Percentiles rank a stretch among this genome's conserved stretches.
phyloP scores from a whole-genome alignment of 2,329 filamentous ascomycete genomes.

The Ophiostoma perfectum region DNA sequence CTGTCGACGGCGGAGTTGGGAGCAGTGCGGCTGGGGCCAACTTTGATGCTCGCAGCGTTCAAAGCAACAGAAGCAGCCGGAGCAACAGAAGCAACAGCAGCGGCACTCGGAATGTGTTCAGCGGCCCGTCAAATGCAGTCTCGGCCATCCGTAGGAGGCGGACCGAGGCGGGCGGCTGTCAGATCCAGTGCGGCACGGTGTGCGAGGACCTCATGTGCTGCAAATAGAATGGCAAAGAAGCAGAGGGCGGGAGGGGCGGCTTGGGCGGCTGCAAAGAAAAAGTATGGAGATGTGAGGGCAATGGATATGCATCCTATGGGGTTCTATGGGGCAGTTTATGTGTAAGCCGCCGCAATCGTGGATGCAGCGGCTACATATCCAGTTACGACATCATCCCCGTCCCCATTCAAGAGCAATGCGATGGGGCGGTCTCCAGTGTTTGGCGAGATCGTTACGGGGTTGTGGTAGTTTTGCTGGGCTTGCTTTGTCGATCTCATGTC shows the following conservation, averaged over 20 bases:
- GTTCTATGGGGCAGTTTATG: not conserved
- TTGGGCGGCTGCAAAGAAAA: not conserved
- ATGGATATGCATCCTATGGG: not conserved
- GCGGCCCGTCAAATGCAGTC: slow-evolving; percentile 19
- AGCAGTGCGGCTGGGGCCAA: not conserved
- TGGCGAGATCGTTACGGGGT: not conserved
- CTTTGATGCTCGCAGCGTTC: not conserved
- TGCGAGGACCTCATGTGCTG: slow-evolving; percentile 52
- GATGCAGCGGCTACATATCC: not conserved
- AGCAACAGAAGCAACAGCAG: slow-evolving; percentile 11
- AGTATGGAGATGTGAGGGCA: not conserved
- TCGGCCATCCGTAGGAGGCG: slow-evolving; percentile 28
- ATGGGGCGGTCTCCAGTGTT: slow-evolving; percentile 4
- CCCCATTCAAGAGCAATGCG: not conserved
- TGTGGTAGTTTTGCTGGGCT: not conserved
- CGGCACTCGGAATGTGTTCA: not conserved
- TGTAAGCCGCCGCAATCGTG: not conserved
- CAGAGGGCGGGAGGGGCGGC: not conserved
- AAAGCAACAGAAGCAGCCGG: not conserved
- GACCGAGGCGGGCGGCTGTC: slow-evolving; percentile 39
- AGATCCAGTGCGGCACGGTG: slow-evolving; percentile 46
- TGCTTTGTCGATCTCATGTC: slow-evolving; percentile 5
- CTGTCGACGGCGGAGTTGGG: not conserved
- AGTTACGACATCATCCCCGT: not conserved
- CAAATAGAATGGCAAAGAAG: slow-evolving; percentile 24